These are phyloP conservation scores for Dioscorea cayenensis DNA, from an alignment of 116 monocot species.

Conservation along the genomic window DNA sequence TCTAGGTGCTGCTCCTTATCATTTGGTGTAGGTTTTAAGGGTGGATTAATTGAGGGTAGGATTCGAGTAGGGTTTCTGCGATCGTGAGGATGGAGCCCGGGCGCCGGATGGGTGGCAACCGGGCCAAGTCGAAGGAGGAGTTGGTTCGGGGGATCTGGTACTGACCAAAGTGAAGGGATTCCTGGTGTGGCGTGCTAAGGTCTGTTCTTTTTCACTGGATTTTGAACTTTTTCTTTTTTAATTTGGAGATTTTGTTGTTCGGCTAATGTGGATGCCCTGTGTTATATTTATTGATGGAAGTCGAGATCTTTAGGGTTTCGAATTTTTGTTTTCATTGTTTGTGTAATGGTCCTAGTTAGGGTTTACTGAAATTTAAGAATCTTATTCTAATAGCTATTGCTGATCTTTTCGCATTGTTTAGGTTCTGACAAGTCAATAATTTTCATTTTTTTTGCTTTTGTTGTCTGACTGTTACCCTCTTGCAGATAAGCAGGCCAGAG, in stretches of 20 bases:
- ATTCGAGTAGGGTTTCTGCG: too few species aligned
- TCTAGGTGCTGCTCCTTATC: too few species aligned
- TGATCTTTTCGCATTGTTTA: not conserved
- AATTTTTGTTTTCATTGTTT: not conserved
- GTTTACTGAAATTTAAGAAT: not conserved
- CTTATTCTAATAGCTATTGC: not conserved
- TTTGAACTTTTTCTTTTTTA: not conserved
- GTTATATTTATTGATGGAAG: not conserved
- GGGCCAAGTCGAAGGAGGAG: not conserved
- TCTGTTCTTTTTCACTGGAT: not conserved
- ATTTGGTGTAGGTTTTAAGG: too few species aligned
- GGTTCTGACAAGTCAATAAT: not conserved
- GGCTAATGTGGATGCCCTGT: not conserved
- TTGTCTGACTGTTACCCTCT: not conserved
- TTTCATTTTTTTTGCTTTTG: not conserved
- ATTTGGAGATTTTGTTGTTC: not conserved
- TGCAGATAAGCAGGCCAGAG: slow-evolving; percentile 77
- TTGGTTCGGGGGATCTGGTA: not conserved
- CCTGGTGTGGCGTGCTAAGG: not conserved
- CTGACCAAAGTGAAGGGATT: slow-evolving; percentile 3
- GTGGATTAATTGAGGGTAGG: too few species aligned
- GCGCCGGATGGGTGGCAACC: not conserved
- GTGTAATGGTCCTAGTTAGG: not conserved
- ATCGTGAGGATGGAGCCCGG: not conserved
- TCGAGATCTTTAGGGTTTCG: not conserved